Conservation (phyloP, 2,329 filamentous ascomycete species). For the Calonectria pauciramosa region DNA sequence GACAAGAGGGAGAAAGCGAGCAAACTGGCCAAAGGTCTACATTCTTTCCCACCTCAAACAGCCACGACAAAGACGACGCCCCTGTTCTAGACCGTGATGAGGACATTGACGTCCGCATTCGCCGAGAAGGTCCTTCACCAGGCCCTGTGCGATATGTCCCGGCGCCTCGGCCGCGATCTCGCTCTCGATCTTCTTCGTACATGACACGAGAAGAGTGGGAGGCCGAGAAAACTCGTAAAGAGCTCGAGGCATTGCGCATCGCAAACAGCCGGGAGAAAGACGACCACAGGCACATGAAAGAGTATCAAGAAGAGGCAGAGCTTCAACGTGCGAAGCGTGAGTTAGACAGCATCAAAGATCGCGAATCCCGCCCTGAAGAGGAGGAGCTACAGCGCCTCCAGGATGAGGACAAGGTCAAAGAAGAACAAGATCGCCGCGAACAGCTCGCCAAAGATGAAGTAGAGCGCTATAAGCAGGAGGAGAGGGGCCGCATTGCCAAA, state of each 20-base stretch:
- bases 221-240: constrained; percentile 41
- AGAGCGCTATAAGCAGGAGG: constrained; percentile 63
- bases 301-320: constrained; percentile 61
- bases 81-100: constrained; percentile 60
- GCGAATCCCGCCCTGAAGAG: constrained; percentile 62
- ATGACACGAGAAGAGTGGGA: constrained; percentile 61
- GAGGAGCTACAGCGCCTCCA: constrained; percentile 65
- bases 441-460: constrained; percentile 65
- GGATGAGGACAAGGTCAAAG: constrained; percentile 55
- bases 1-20: constrained; percentile 57
- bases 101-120: constrained; percentile 66
- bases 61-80: constrained; percentile 51
- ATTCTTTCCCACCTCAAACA: constrained; percentile 29
- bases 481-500: too few species aligned
- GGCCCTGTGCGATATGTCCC: constrained; percentile 62
- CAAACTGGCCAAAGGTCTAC: constrained; percentile 39
- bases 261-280: constrained; percentile 51
- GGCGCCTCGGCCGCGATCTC: constrained; percentile 50
- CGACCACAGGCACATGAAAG: constrained; percentile 53
- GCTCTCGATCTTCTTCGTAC: constrained; percentile 52
- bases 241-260: constrained; percentile 36
- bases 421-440: constrained; percentile 53
- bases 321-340: constrained; percentile 63
- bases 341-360: constrained; percentile 60
- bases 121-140: constrained; percentile 57